A percentile compares a stretch with the other conserved stretches of the same genome.
Evolutionary conservation across 441 rosid species (phyloP).

Genomic region (Syzygium syzygioides): DNA sequence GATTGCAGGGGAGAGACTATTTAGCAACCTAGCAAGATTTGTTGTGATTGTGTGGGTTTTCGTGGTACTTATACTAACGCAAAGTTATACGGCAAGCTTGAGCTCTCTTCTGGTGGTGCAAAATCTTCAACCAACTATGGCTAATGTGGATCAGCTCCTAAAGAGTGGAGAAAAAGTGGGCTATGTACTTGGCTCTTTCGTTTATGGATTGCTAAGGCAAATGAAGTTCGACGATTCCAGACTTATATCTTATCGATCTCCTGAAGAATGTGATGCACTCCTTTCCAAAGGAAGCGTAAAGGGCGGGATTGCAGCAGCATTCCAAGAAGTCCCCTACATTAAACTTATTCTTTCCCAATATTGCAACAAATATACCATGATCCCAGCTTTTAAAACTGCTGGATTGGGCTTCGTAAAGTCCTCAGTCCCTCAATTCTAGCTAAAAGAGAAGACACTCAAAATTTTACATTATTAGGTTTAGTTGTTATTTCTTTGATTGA

Average conservation of each 20-base stretch:
- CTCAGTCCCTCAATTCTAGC: background rate
- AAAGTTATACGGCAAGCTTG: background rate
- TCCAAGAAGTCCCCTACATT: conserved; percentile 41
- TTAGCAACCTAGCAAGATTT: background rate
- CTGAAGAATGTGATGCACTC: conserved; percentile 28
- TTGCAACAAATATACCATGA: conserved; percentile 45
- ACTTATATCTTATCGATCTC: conserved; percentile 20
- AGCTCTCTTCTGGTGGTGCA: background rate
- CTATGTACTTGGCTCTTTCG: conserved; percentile 37
- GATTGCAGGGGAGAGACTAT: background rate
- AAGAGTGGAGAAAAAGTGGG: conserved; percentile 42
- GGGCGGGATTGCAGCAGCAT: conserved; percentile 56
- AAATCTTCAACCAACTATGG: conserved; percentile 7
- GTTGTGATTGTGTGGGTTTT: background rate
- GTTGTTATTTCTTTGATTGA: background rate
- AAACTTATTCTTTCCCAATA: conserved; percentile 34
- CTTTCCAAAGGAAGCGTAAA: conserved; percentile 34
- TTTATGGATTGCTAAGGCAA: conserved; percentile 18
- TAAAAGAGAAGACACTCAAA: background rate
- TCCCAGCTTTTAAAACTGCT: conserved; percentile 35
- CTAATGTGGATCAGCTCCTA: conserved; percentile 27
- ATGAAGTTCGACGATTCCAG: conserved; percentile 33
- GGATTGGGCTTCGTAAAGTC: conserved; percentile 67
- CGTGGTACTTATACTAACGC: background rate
- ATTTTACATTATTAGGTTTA: background rate